These are phyloP conservation scores for Pseudoneurospora amorphoporcata DNA, from an alignment of 495 filamentous ascomycete species.

Conservation along the genomic window DNA sequence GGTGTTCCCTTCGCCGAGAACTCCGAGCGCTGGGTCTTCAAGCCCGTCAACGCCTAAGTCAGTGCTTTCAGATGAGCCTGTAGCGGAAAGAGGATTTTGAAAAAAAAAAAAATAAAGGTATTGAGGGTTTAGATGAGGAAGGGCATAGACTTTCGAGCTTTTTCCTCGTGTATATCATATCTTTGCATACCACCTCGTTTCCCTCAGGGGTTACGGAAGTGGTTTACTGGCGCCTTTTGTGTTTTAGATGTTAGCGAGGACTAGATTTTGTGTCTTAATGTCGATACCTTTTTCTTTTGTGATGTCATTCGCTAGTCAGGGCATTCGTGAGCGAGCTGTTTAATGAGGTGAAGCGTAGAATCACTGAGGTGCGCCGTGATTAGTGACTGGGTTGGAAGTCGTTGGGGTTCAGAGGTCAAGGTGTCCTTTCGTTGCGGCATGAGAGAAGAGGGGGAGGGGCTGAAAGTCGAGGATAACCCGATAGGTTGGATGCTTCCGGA, in stretches of 20 bases:
- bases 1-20: constrained; percentile 77
- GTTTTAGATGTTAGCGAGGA: not conserved
- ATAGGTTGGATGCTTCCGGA: not conserved
- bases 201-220: not conserved
- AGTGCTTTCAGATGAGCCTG: not conserved
- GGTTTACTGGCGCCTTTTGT: not conserved
- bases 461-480: not conserved
- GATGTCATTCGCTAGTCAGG: not conserved
- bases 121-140: not conserved
- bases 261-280: not conserved
- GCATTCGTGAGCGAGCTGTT: not conserved
- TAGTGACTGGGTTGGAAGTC: not conserved
- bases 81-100: not conserved
- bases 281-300: not conserved
- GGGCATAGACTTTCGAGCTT: not conserved
- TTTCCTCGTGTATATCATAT: not conserved
- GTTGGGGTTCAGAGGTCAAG: not conserved
- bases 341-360: not conserved
- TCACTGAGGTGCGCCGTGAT: not conserved
- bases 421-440: not conserved
- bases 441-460: not conserved
- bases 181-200: not conserved
- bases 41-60: constrained; percentile 36
- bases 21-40: constrained; percentile 63
- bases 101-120: not conserved